Base-by-base conservation (phyloP, 2,329 filamentous ascomycete species). In the Tolypocladium album region DNA sequence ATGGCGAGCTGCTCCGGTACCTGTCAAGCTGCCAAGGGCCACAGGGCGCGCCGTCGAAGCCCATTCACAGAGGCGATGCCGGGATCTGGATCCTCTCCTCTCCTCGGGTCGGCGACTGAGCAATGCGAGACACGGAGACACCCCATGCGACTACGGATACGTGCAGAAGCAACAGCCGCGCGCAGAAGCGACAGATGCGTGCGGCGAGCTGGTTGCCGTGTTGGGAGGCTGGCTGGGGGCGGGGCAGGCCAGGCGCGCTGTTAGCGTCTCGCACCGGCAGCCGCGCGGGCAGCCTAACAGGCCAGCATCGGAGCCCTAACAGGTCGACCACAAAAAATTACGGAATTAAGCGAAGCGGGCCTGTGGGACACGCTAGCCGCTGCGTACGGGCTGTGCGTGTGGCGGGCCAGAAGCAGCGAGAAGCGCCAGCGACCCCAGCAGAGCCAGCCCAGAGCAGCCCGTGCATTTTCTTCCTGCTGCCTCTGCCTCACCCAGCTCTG, bases 251-350 rank as follows among this genome's bases (percentile, higher is more conserved):
- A 4, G 47, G 11, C 5, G 12, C 17, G 36, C 57, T 43, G 63
- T 58, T 65, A 66, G 60, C 40, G 62, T 22, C 1, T 7, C 17
- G 24, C 15, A 31, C 27, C 22, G 13, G 45, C 7, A 2, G 13
- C 6, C 5, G 4, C 5, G 12, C 24, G 6, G 24, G 4, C 6
- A 6, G 24, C 45, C 52, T 61, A 60, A 57, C 60, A 61, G n/a
- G 17, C 17, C 20, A 42, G 34, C 27, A 4, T 58, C 45, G 60
- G 65, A 67, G 66, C 66, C 66, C 66, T 67, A 67, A 67, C 60
- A 57, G 59, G 53, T 63, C 60, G 60, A 67, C 66, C 63, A 67
- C 64, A 66, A 66, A 67, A 67, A 63, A 63, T 65, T 62, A 59
- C 59, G 61, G 61, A 63, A 61, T 64, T 66, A 64, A 63, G 62